A percentile compares a stretch with the other conserved stretches of the same genome.
Evolutionary conservation across 202 grass and related monocot genomes (phyloP).

Genomic region (Saccharum hybrid): DNA sequence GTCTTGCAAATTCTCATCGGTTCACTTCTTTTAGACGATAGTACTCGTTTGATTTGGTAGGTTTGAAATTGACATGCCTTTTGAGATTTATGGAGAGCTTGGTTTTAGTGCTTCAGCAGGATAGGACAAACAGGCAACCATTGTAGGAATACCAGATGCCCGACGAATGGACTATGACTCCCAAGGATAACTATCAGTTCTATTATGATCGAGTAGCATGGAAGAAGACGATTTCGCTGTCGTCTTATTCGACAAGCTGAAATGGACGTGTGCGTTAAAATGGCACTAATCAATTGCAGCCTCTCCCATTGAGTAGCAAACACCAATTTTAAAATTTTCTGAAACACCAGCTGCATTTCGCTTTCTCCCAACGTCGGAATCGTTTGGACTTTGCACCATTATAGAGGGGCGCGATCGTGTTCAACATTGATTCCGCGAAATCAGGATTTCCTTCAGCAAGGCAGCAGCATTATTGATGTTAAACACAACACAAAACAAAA

Average conservation of each 20-base stretch:
- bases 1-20: neutral
- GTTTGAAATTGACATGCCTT: slow-evolving; percentile 16
- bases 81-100: neutral
- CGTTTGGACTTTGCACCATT: neutral
- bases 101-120: neutral
- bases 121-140: neutral
- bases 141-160: neutral
- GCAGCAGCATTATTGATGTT: neutral
- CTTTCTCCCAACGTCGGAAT: slow-evolving; percentile 32
- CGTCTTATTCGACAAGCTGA: slow-evolving; percentile 24
- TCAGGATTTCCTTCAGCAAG: neutral
- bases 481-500: neutral
- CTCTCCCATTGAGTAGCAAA: slow-evolving; percentile 19
- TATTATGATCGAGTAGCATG: neutral
- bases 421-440: neutral
- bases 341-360: neutral
- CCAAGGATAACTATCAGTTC: neutral
- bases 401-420: neutral
- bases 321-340: neutral
- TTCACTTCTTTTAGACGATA: neutral
- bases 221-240: neutral
- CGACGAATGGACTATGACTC: neutral
- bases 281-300: slow-evolving; percentile 7
- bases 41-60: neutral
- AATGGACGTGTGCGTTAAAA: slow-evolving; percentile 11